Evolutionary conservation across 2,329 filamentous ascomycete species (phyloP), one percentile per base, ranked within the genome.

Genomic region (Paracamarosporium sp.): DNA sequence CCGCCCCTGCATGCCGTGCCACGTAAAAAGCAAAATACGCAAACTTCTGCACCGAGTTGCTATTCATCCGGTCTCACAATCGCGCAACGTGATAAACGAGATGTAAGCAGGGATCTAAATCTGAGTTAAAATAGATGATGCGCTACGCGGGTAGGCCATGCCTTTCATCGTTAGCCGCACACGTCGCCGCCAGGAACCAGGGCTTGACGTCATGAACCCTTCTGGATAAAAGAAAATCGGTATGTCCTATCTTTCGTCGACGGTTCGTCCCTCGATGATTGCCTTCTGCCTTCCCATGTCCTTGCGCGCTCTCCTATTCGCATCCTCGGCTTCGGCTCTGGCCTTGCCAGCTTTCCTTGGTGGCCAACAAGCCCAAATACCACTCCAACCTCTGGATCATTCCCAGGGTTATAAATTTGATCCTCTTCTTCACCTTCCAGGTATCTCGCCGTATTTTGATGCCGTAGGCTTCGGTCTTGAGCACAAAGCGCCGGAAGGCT

Each of bases 371-470:
- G 28, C 41, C 31, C 62, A 68, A 48, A 50, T 53, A 52, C 65
- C 63, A 31, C 53, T 72, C 7, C 66, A 63, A 35, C 61, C 68
- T 25, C 63, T 63, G 11, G 63, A 65, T 27, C 68, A 72, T 46
- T 70, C 70, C 2, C 70, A 72, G 43, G 69, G 67, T 40, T 82
- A 82, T 58, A 57, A 68, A 31, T 83, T 83, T 66, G 76, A 83
- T 55, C 80, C 81, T 4, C 66, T 83, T 8, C 61, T 82, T 57
- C 81, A 83, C 67, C 76, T 83, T 1, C 78, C 81, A 20, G 81
- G 81, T 36, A 80, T 81, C n/a, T 76, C 80, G 11, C 81, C 81
- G 2, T 82, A 82, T 64, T 83, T 82, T 61, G 79, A 82, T 55
- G 80, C 80, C 13, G 67, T 77, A 11, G 79, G 81, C 52, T 81